These are phyloP conservation scores for Conticribra weissflogii DNA, from an alignment of 108 stramenopile genomes.

Conservation along the genomic window DNA sequence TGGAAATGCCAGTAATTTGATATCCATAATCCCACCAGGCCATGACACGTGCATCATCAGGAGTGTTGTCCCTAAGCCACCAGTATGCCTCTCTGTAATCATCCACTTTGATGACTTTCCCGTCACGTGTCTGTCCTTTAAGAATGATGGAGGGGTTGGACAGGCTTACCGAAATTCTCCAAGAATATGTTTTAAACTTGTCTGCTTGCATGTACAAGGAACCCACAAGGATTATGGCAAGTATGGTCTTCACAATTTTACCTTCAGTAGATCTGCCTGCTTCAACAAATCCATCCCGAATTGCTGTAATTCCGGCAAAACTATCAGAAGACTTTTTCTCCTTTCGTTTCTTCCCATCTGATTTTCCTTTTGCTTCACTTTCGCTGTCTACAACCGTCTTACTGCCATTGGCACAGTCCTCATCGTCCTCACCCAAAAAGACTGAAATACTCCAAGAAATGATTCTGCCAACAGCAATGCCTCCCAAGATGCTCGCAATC, in stretches of 20 bases:
- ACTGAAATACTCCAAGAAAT: constrained; percentile 75
- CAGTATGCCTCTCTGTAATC: constrained; percentile 99
- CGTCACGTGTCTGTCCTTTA: constrained; percentile 83
- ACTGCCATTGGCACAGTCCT: constrained; percentile 2
- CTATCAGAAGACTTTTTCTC: constrained; percentile 54
- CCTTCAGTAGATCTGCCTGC: constrained; percentile 77
- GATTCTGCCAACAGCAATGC: constrained; percentile 84
- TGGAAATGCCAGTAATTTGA: constrained; percentile 95
- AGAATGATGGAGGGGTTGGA: constrained; percentile 94
- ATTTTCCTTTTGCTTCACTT: constrained; percentile 24
- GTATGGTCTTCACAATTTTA: constrained; percentile 62
- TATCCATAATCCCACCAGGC: constrained; percentile 98
- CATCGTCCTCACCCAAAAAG: constrained; percentile 54
- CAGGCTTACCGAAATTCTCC: constrained; percentile 67
- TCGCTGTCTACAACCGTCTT: constrained; percentile 18
- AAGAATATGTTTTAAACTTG: constrained; percentile 72
- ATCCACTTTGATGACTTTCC: constrained; percentile 85
- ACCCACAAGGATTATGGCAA: constrained; percentile 53
- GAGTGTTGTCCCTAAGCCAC: constrained; percentile 97
- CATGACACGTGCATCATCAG: constrained; percentile 94
- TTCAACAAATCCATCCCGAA: constrained; percentile 56
- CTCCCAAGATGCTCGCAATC: constrained; percentile 86
- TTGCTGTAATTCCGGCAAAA: constrained; percentile 50
- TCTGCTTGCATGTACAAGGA: constrained; percentile 58
- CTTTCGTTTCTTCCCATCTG: constrained; percentile 47